Evolutionary conservation across 2,329 filamentous ascomycete species (phyloP), one percentile per base, ranked within the genome.

Genomic region (Sarocladiaceae sp.): DNA sequence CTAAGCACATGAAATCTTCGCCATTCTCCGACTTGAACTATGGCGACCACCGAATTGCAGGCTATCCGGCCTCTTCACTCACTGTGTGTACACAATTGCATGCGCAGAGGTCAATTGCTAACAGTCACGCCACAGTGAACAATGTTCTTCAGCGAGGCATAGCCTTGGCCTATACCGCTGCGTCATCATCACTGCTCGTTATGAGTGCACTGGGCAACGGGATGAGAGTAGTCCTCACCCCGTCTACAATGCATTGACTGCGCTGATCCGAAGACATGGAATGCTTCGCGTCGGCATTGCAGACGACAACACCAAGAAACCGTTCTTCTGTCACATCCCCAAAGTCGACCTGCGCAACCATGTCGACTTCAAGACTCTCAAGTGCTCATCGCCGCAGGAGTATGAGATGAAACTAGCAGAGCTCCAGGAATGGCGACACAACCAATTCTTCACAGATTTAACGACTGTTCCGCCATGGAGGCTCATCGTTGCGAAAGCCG

Each of bases 201-300:
- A 80, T 55, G 55, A 50, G 52, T 60, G 22, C 13, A 17, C 17
- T 8, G 12, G 13, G 15, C 22, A 7, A 8, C 31, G 17, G 13
- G 39, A 52, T 11, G 28, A 47, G 23, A 31, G 57, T 37, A 28
- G 48, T 6, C 35, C 51, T 25, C 58, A 52, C 18, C 52, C 40
- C 15, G 53, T 79, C 15, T 62, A 70, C 50, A 50, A 59, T 5
- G 75, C 76, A 0, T 53, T 79, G 8, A 63, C 63, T 3, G 53
- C 62, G 10, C 61, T 80, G 18, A 60, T 79, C 13, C 58, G 66
- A 13, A 62, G 62, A n/a, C 72, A 80, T 51, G 69, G 73, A 2
- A 69, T 73, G 54, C 67, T 83, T 39, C 70, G 74, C 13, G 72
- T 76, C 28, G 77, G 75, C 11, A 76, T 83, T 54, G 59, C 62